phyloP scores from a whole-genome alignment of 2,329 filamentous ascomycete species.

The Fusarium proliferatum region DNA sequence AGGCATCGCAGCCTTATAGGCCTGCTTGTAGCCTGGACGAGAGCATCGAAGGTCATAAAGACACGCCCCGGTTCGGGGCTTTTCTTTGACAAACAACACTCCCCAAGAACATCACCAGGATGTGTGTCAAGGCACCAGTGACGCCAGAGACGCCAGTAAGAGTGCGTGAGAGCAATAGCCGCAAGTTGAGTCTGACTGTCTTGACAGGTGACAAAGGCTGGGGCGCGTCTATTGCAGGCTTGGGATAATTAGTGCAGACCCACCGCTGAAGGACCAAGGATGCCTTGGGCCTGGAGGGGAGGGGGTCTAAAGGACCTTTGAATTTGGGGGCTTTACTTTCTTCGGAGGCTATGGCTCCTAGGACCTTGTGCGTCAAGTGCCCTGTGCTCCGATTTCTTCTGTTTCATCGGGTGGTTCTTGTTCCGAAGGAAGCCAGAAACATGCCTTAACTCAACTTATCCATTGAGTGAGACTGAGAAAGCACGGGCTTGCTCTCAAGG shows the following conservation, averaged over 20 bases:
- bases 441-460: slow-evolving; percentile 21
- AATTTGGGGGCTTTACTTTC: slow-evolving; percentile 36
- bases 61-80: slow-evolving; percentile 34
- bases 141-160: slow-evolving; percentile 46
- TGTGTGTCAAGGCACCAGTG: slow-evolving; percentile 47
- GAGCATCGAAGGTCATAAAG: slow-evolving; percentile 28
- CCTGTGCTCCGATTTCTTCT: slow-evolving; percentile 34
- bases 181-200: slow-evolving; percentile 48
- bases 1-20: slow-evolving; percentile 68
- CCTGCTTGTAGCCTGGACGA: slow-evolving; percentile 48
- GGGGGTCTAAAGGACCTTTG: slow-evolving; percentile 32
- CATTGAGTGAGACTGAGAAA: slow-evolving; percentile 31
- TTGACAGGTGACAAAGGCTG: slow-evolving; percentile 48
- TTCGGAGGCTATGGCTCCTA: slow-evolving; percentile 21
- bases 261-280: slow-evolving; percentile 40
- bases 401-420: slow-evolving; percentile 22
- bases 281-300: slow-evolving; percentile 40
- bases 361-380: slow-evolving; percentile 35
- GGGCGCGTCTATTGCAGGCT: slow-evolving; percentile 46
- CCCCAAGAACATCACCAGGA: slow-evolving; percentile 31
- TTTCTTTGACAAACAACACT: slow-evolving; percentile 22
- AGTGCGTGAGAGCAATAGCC: slow-evolving; percentile 44
- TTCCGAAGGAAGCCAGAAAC: slow-evolving; percentile 21
- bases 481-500: slow-evolving; percentile 40
- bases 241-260: slow-evolving; percentile 41